These are phyloP conservation scores for Blastobotrys americana DNA, from an alignment of 805 yeast species.

Conservation along the genomic window DNA sequence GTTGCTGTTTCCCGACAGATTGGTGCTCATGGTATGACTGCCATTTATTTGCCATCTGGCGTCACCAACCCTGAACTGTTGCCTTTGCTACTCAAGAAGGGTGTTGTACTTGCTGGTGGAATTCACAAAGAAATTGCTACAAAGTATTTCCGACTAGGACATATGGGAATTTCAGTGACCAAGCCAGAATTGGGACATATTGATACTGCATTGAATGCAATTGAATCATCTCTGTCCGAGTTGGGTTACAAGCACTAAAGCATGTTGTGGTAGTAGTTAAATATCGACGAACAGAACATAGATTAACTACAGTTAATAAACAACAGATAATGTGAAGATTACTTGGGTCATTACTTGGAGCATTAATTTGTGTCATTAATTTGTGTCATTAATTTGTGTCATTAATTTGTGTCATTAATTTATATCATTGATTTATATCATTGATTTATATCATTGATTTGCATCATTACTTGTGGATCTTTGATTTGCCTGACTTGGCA, in stretches of 20 bases:
- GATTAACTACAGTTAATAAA: too few relatives aligned
- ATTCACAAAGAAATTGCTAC: slow-evolving; percentile 73
- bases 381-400: too few relatives aligned
- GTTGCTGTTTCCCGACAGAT: slow-evolving; percentile 52
- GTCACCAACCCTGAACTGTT: slow-evolving; percentile 63
- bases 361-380: too few relatives aligned
- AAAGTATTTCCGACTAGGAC: slow-evolving; percentile 89
- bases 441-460: too few relatives aligned
- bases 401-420: too few relatives aligned
- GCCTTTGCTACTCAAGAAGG: slow-evolving; percentile 48
- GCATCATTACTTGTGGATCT: not conserved
- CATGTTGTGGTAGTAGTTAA: not conserved
- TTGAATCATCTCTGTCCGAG: slow-evolving; percentile 4
- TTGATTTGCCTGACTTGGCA: slow-evolving; percentile 1
- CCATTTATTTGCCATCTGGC: slow-evolving; percentile 73
- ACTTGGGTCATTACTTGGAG: too few relatives aligned
- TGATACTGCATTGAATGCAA: slow-evolving; percentile 35
- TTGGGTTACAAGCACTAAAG: slow-evolving; percentile 5
- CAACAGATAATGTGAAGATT: too few relatives aligned
- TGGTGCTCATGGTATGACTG: slow-evolving; percentile 85
- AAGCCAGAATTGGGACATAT: slow-evolving; percentile 50
- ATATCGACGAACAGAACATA: not conserved
- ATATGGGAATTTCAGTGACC: slow-evolving; percentile 81
- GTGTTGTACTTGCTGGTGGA: slow-evolving; percentile 82
- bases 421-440: too few relatives aligned